These are phyloP conservation scores for Cladochytrium replicatum DNA, from an alignment of 192 early-diverging fungal genomes.

Conservation along the genomic window DNA sequence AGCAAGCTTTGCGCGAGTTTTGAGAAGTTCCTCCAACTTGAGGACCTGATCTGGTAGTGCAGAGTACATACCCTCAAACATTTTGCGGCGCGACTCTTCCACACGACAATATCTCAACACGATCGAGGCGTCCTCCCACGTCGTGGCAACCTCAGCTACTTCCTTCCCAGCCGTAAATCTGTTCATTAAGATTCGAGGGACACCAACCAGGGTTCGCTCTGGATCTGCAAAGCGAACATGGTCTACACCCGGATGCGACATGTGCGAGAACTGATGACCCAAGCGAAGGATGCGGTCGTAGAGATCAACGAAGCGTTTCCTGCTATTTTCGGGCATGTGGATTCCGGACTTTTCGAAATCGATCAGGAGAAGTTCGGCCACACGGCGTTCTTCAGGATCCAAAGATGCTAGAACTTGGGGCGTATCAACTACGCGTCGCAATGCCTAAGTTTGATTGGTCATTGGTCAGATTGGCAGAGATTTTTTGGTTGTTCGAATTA, in stretches of 20 bases:
- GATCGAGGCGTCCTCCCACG: slow-evolving; percentile 46
- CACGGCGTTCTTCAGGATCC: slow-evolving; percentile 58
- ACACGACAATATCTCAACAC: slow-evolving; percentile 53
- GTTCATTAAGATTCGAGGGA: slow-evolving; percentile 11
- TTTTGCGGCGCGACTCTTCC: slow-evolving; percentile 52
- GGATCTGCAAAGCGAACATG: slow-evolving; percentile 22
- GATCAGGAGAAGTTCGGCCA: slow-evolving; percentile 68
- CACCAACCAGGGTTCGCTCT: slow-evolving; percentile 14
- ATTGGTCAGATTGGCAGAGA: background rate
- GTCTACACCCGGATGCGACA: slow-evolving; percentile 7
- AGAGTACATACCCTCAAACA: slow-evolving; percentile 70
- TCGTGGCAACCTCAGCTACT: slow-evolving; percentile 47
- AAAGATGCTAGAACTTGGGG: slow-evolving; percentile 42
- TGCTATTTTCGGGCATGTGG: slow-evolving; percentile 58
- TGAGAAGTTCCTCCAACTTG: slow-evolving; percentile 64
- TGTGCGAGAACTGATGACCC: slow-evolving; percentile 60
- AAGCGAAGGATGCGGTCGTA: slow-evolving; percentile 72
- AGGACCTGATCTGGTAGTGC: slow-evolving; percentile 52
- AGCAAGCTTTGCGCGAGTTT: slow-evolving; percentile 63
- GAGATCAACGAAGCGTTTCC: slow-evolving; percentile 66
- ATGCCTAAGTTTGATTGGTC: slow-evolving; percentile 31
- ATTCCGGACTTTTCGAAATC: slow-evolving; percentile 97
- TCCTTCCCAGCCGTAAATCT: slow-evolving; percentile 1
- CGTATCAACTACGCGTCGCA: slow-evolving; percentile 56
- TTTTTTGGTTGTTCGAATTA: slow-evolving; percentile 12